phyloP scores from a whole-genome alignment of 352 stramenopile genomes.

The Globisporangium paroecandrum region DNA sequence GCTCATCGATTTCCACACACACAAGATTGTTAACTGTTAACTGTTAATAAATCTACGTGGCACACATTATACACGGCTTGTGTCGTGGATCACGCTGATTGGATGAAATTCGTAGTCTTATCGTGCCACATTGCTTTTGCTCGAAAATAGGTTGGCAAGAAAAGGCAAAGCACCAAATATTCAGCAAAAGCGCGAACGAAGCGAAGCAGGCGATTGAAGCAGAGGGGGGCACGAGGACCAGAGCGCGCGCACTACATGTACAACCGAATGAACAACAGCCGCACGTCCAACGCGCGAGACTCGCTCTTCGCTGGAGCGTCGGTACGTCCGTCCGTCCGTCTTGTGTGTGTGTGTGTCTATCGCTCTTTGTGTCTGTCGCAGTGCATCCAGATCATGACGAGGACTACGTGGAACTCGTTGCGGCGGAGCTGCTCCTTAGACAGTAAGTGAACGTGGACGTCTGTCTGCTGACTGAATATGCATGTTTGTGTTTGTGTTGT shows the following conservation, averaged over 20 bases:
- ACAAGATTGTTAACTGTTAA: no score
- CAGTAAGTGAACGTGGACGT: neutral
- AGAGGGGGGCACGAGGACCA: neutral
- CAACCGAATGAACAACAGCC: conserved; percentile 72
- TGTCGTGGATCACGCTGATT: no score
- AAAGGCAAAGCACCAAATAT: neutral
- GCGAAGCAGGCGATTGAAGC: neutral
- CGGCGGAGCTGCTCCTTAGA: neutral
- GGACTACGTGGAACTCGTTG: neutral
- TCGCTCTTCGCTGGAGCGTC: conserved; percentile 61
- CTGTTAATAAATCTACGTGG: no score
- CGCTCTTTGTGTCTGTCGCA: neutral
- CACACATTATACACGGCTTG: no score
- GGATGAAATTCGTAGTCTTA: no score
- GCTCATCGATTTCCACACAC: no score
- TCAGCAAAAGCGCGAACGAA: neutral
- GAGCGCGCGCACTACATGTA: conserved; percentile 51
- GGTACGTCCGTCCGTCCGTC: conserved; percentile 26
- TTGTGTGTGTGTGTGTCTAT: no score
- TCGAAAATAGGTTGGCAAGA: neutral
- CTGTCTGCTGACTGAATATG: no score
- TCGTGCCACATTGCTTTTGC: no score
- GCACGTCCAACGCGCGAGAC: conserved; percentile 44
- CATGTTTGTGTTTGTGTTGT: neutral
- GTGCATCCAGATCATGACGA: no score